A percentile compares a stretch with the other conserved stretches of the same genome.
phyloP scores from a whole-genome alignment of 23 red algal genomes.

The Cyanidium caldarium region DNA sequence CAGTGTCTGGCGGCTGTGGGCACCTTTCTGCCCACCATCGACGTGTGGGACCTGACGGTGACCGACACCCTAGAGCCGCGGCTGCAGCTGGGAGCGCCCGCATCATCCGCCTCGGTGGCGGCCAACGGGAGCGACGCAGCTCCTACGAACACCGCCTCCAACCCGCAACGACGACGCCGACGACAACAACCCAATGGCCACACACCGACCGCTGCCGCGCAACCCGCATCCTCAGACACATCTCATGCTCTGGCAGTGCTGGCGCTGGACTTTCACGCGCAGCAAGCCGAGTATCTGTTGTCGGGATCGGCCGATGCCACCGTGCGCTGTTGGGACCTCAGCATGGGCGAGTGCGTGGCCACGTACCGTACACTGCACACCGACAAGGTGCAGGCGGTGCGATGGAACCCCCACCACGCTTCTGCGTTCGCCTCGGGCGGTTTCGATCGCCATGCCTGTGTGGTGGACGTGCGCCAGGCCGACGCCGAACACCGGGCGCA shows the following conservation, averaged over 20 bases:
- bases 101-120: too few relatives aligned
- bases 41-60: constrained; percentile 67
- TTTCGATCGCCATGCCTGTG: constrained; percentile 49
- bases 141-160: too few relatives aligned
- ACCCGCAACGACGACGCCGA: background rate
- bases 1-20: constrained; percentile 65
- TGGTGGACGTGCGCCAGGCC: constrained; percentile 64
- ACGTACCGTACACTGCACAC: constrained; percentile 26
- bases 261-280: constrained; percentile 47
- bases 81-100: constrained; percentile 48
- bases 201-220: constrained; percentile 17
- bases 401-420: constrained; percentile 46
- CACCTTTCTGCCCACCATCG: constrained; percentile 65
- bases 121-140: background rate
- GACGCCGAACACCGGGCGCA: background rate
- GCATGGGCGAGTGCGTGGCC: constrained; percentile 28
- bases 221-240: constrained; percentile 20
- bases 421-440: constrained; percentile 35
- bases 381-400: constrained; percentile 65
- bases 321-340: constrained; percentile 76
- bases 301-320: constrained; percentile 63
- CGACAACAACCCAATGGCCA: background rate
- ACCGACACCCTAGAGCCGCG: constrained; percentile 64
- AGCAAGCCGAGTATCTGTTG: constrained; percentile 48
- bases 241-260: constrained; percentile 51